Conservation (phyloP, 179 eudicot genomes). For the Sideroxylon spinosum region DNA sequence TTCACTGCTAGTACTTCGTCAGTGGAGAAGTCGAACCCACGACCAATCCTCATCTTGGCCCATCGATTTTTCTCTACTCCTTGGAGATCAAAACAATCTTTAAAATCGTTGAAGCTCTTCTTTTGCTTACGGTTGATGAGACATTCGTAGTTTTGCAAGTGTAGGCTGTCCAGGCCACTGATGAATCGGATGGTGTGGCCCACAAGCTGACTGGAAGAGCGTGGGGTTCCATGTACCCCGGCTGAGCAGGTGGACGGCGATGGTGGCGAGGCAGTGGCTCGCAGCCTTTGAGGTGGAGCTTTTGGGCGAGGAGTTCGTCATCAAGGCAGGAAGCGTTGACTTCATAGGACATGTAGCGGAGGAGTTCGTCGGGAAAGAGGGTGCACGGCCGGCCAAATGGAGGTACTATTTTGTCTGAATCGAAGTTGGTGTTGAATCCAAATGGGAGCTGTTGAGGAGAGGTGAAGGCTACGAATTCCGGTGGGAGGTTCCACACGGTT, state of each 20-base stretch:
- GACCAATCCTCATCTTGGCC: slow-evolving; percentile 7
- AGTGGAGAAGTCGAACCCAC: slow-evolving; percentile 30
- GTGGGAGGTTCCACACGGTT: slow-evolving; percentile 31
- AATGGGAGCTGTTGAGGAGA: slow-evolving; percentile 40
- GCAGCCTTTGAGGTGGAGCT: slow-evolving; percentile 46
- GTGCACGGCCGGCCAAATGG: slow-evolving; percentile 42
- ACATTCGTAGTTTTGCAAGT: slow-evolving; percentile 44
- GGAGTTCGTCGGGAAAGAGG: slow-evolving; percentile 24
- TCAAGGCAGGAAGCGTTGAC: slow-evolving; percentile 43
- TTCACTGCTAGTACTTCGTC: slow-evolving; percentile 37
- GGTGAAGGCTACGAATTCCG: slow-evolving; percentile 36
- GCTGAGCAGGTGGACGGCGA: slow-evolving; percentile 36
- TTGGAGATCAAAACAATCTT: slow-evolving; percentile 44
- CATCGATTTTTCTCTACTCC: slow-evolving; percentile 33
- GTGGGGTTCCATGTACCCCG: slow-evolving; percentile 27
- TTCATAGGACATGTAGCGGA: slow-evolving; percentile 35
- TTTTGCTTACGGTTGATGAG: slow-evolving; percentile 28
- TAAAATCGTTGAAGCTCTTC: slow-evolving; percentile 39
- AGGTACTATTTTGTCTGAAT: slow-evolving; percentile 32
- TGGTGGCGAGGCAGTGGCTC: slow-evolving; percentile 53
- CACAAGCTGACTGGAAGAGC: slow-evolving; percentile 42
- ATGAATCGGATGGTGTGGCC: slow-evolving; percentile 39
- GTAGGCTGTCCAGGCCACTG: slow-evolving; percentile 44
- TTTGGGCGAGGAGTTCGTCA: slow-evolving; percentile 40
- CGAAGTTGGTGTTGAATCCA: slow-evolving; percentile 37